Percentiles rank a stretch among this genome's conserved stretches.
These are phyloP conservation scores for Pseudopithomyces maydicus DNA, from an alignment of 2,329 filamentous ascomycete species.

Conservation along the genomic window DNA sequence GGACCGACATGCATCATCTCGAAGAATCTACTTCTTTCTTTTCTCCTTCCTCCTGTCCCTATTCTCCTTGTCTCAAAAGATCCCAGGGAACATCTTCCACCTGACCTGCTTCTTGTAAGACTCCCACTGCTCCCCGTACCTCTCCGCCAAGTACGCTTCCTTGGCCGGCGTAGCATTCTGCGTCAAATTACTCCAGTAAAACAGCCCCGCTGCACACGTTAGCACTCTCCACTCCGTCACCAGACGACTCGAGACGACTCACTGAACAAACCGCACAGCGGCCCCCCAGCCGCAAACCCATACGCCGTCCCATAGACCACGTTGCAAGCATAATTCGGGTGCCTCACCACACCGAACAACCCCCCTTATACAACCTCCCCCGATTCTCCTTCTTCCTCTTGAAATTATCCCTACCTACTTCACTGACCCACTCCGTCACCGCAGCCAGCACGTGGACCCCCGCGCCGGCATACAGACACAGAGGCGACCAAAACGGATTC, in stretches of 20 bases:
- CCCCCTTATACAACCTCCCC: constrained; percentile 4
- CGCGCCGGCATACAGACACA: not conserved
- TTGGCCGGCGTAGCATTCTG: constrained; percentile 7
- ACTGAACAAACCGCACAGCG: not conserved
- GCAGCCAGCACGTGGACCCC: not conserved
- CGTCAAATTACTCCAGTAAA: constrained; percentile 7
- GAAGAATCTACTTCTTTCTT: no score
- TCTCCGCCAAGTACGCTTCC: not conserved
- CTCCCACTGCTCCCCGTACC: constrained; percentile 6
- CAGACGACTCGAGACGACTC: not conserved
- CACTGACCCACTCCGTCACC: not conserved
- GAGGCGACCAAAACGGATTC: not conserved
- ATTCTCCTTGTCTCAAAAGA: not conserved
- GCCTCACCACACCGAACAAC: not conserved
- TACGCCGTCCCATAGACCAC: constrained; percentile 6
- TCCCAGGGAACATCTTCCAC: constrained; percentile 8
- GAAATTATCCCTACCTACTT: not conserved
- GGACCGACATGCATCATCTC: no score
- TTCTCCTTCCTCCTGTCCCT: no score
- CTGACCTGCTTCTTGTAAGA: constrained; percentile 4
- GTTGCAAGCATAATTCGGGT: constrained; percentile 8
- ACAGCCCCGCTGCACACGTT: not conserved
- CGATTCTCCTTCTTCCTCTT: not conserved
- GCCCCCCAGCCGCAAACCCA: constrained; percentile 7
- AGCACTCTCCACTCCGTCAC: not conserved